Evolutionary conservation across 2,329 filamentous ascomycete genomes (phyloP), one percentile per base, ranked within the genome.

Genomic region (Fusarium concolor): DNA sequence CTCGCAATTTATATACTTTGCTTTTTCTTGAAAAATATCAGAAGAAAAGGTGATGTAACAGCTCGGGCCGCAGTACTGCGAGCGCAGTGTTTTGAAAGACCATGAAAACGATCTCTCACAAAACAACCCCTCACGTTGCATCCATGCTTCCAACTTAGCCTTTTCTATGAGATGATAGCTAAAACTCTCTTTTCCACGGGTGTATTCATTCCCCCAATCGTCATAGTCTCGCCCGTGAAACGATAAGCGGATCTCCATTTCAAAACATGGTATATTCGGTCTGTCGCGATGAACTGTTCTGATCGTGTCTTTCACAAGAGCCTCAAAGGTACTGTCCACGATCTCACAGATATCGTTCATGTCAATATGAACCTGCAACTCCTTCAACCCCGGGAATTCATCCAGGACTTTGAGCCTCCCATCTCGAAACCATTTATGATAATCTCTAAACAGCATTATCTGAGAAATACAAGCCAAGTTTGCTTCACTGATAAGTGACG

Each of bases 161-260:
- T 68, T 70, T 31, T 61, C 65, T 15, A 20, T 39, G 2, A 51
- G n/a, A 3, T 70, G 63, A 10, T 61, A 11, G 28, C 58, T 55
- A 5, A 65, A 70, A 6, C 52, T 54, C n/a, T 56, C 35, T 1
- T 14, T 28, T 5, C 20, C 17, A 2, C 1, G 8, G 11, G 11
- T 11, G 10, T 43, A 55, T 41, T 29, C 10, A 44, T 38, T 12
- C 3, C 3, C 11, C 67, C 67, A 70, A 20, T 29, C 24, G 3
- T 17, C 6, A 17, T 61, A 49, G 5, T 31, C 29, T 14, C 10
- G 29, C 31, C 39, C 26, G 8, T 2, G 4, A 24, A 45, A 68
- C 2, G 17, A 1, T 1, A 64, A 54, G 6, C 20, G 39, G 3
- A 65, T 28, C 8, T 42, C 42, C 7, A 54, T 42, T 8, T 41